These are phyloP conservation scores for Bombardia bombarda DNA, from an alignment of 495 filamentous ascomycete species.

Conservation along the genomic window DNA sequence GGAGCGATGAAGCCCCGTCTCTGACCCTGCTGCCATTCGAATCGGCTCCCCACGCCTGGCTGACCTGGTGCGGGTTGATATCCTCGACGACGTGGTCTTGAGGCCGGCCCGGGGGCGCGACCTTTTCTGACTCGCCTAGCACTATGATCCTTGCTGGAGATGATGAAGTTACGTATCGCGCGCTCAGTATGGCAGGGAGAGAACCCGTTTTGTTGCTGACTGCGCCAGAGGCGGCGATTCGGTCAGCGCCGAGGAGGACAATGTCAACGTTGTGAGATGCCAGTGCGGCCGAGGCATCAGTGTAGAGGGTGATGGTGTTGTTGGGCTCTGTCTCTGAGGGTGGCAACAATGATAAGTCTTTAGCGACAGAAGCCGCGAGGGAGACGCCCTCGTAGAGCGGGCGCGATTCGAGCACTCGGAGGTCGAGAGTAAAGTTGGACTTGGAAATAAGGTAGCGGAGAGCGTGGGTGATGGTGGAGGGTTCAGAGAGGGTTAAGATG, in stretches of 20 bases:
- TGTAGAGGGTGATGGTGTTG: slow-evolving; percentile 43
- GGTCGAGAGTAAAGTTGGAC: slow-evolving; percentile 31
- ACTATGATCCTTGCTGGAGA: slow-evolving; percentile 31
- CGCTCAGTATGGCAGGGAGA: slow-evolving; percentile 44
- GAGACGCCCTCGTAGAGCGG: slow-evolving; percentile 58
- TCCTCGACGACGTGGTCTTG: slow-evolving; percentile 37
- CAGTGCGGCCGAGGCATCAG: slow-evolving; percentile 53
- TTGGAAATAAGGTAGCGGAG: slow-evolving; percentile 15
- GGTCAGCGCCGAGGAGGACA: slow-evolving; percentile 56
- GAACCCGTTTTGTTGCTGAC: slow-evolving; percentile 63
- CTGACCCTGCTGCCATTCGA: slow-evolving; percentile 14
- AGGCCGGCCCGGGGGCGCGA: slow-evolving; percentile 34
- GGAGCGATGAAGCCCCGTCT: slow-evolving; percentile 5
- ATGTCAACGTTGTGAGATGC: slow-evolving; percentile 41
- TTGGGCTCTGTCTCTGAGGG: slow-evolving; percentile 4
- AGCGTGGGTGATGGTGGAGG: slow-evolving; percentile 46
- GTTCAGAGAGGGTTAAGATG: slow-evolving; percentile 52
- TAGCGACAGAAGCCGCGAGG: slow-evolving; percentile 41
- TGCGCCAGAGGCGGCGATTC: slow-evolving; percentile 45
- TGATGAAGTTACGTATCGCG: slow-evolving; percentile 28
- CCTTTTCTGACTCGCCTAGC: slow-evolving; percentile 52
- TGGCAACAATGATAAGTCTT: too few relatives aligned
- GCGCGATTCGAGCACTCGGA: slow-evolving; percentile 57
- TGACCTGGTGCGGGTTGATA: slow-evolving; percentile 40
- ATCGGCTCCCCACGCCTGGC: slow-evolving; percentile 33